Conservation (phyloP, 306 rosid genomes). For the Chamaecrista fasciculata region DNA sequence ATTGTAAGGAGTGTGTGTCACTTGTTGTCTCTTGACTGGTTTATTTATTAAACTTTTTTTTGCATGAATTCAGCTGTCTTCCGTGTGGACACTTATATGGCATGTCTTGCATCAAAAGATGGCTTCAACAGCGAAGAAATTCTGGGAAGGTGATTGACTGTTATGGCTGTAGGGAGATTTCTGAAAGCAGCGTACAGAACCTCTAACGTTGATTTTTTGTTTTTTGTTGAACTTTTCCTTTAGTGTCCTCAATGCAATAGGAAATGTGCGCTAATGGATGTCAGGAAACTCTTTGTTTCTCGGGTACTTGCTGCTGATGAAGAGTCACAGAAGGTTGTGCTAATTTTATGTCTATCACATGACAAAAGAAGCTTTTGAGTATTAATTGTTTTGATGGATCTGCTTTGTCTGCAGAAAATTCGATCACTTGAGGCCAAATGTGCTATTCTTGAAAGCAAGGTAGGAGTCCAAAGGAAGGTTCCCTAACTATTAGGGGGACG, state of each 20-base stretch:
- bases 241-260: constrained; percentile 91
- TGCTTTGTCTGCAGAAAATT: constrained; percentile 55
- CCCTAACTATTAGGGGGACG: not conserved
- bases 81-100: constrained; percentile 93
- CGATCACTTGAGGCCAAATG: constrained; percentile 65
- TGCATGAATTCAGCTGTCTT: constrained; percentile 66
- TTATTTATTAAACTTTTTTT: not conserved
- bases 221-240: not conserved
- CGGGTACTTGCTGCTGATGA: constrained; percentile 61
- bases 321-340: constrained; percentile 68
- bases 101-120: constrained; percentile 73
- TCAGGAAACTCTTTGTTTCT: constrained; percentile 71
- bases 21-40: not conserved
- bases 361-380: not conserved
- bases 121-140: constrained; percentile 59
- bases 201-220: not conserved
- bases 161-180: not conserved
- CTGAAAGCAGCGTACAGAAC: not conserved
- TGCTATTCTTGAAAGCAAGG: constrained; percentile 66
- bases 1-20: not conserved
- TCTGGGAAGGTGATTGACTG: constrained; percentile 57
- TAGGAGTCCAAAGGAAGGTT: constrained; percentile 19
- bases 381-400: constrained; percentile 19
- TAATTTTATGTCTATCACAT: not conserved
- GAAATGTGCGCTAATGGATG: constrained; percentile 66